phyloP scores from a whole-genome alignment of 164 flowering plant species.

The Sedum album region DNA sequence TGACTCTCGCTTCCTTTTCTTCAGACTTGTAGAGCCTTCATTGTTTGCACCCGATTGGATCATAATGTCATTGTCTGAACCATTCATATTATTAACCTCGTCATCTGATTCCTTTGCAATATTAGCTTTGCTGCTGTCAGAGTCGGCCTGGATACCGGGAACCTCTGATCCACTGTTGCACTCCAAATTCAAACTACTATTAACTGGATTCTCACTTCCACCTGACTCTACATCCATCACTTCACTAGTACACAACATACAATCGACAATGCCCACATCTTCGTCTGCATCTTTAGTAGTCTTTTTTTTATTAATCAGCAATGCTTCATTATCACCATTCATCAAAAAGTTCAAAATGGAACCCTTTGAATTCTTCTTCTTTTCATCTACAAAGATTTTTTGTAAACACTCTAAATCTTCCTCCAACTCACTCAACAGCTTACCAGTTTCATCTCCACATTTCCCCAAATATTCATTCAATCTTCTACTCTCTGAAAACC shows the following conservation, averaged over 20 bases:
- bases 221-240: background rate
- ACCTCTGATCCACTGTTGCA: conserved; percentile 2
- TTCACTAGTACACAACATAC: background rate
- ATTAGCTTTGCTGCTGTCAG: background rate
- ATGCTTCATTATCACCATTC: background rate
- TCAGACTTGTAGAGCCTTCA: conserved; percentile 18
- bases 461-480: background rate
- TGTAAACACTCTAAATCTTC: conserved; percentile 22
- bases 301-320: background rate
- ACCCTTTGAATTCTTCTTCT: conserved; percentile 17
- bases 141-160: background rate
- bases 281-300: background rate
- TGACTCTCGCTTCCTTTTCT: conserved; percentile 44
- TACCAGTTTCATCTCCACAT: conserved; percentile 9
- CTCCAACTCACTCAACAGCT: conserved; percentile 25
- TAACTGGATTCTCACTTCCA: background rate
- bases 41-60: conserved; percentile 13
- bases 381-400: conserved; percentile 12
- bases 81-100: conserved; percentile 12
- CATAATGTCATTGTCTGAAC: conserved; percentile 18
- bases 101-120: conserved; percentile 7
- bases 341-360: conserved; percentile 7
- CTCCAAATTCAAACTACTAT: conserved; percentile 1
- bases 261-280: conserved; percentile 2
- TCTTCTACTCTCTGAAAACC: conserved; percentile 12